These are phyloP conservation scores for Solanum megistacrolobum DNA, from an alignment of 257 asterid species.

Conservation along the genomic window DNA sequence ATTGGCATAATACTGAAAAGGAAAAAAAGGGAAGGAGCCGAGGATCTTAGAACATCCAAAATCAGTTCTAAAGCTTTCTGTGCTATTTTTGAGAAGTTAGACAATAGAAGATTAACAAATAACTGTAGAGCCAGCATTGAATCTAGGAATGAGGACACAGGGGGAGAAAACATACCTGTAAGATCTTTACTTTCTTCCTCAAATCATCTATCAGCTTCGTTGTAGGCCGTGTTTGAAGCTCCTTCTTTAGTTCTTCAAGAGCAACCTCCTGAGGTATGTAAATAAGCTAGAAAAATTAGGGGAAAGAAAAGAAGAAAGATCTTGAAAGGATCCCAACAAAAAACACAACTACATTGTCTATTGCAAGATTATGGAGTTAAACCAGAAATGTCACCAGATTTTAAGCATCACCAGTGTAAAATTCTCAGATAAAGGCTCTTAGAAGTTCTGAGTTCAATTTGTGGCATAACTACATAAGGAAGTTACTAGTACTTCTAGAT, in stretches of 20 bases:
- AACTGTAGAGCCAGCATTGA: not conserved
- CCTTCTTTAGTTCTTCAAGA: constrained; percentile 72
- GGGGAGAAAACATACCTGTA: constrained; percentile 47
- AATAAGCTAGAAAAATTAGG: not conserved
- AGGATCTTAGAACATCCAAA: not conserved
- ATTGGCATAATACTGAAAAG: not conserved
- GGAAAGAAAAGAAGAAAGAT: not conserved
- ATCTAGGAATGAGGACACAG: not conserved
- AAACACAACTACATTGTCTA: not conserved
- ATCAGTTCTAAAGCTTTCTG: not conserved
- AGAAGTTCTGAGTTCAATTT: not conserved
- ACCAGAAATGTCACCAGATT: not conserved
- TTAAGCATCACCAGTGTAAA: not conserved
- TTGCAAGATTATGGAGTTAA: not conserved
- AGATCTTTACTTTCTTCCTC: constrained; percentile 86
- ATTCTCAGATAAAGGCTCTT: not conserved
- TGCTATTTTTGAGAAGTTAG: not conserved
- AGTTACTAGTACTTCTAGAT: not conserved
- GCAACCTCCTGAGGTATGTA: constrained; percentile 47
- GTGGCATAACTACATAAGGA: not conserved
- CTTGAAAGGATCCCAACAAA: not conserved
- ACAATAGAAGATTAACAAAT: not conserved
- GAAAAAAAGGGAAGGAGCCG: not conserved
- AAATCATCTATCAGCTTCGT: constrained; percentile 79
- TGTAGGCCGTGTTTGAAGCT: constrained; percentile 83